Conservation (phyloP, 1,139 yeast genomes). For the Pichia kudriavzevii region DNA sequence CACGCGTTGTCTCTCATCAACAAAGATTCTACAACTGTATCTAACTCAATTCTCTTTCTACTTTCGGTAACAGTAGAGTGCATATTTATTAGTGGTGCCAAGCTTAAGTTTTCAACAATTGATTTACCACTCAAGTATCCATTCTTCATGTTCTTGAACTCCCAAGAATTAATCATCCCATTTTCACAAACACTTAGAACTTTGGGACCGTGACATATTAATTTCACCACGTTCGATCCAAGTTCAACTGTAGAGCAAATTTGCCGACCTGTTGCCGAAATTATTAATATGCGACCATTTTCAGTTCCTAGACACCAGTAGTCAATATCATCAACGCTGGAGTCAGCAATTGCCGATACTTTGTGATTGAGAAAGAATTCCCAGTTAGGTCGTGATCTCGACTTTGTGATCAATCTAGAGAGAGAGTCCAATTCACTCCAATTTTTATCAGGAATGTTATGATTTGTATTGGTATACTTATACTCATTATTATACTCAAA, state of each 20-base stretch:
- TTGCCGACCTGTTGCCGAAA: conserved; percentile 56
- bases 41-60: conserved; percentile 23
- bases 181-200: conserved; percentile 49
- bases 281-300: conserved; percentile 60
- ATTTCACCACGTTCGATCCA: conserved; percentile 51
- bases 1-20: conserved; percentile 30
- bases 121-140: conserved; percentile 23
- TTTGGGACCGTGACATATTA: conserved; percentile 42
- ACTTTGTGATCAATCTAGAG: conserved; percentile 15
- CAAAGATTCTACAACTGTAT: conserved; percentile 20
- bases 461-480: conserved; percentile 12
- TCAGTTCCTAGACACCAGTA: conserved; percentile 63
- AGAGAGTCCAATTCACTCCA: conserved; percentile 20
- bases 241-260: conserved; percentile 46
- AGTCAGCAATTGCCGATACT: conserved; percentile 20
- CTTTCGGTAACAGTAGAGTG: conserved; percentile 24
- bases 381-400: conserved; percentile 7
- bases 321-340: conserved; percentile 16
- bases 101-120: conserved; percentile 36
- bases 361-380: conserved; percentile 22
- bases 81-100: conserved; percentile 46
- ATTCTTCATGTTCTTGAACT: conserved; percentile 19
- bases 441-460: conserved; percentile 15
- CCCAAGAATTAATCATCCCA: conserved; percentile 47
- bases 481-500: conserved; percentile 16